Base-by-base conservation (phyloP, 176 grass and related monocot genomes). In the Otatea glauca region DNA sequence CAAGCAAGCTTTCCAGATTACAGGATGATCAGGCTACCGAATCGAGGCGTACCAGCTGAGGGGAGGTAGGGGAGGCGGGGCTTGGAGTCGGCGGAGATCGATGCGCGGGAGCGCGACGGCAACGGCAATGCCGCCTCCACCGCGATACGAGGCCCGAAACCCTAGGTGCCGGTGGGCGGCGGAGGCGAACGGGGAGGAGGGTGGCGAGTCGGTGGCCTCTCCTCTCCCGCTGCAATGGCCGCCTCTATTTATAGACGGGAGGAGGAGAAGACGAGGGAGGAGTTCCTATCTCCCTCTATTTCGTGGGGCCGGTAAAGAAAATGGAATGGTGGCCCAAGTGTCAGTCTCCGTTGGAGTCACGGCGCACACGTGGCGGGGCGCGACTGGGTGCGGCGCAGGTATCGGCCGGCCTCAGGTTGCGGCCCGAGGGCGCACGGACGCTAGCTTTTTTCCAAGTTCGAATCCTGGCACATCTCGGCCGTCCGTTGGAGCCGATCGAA, bases 121-220 rank as follows among this genome's bases (percentile, higher is more conserved):
- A 8, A 43, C 38, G 50, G 64, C 79, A 69, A 82, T 17, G 80
- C 64, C 53, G 32, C 86, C 86, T 83, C 79, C 82, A 80, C 81
- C 81, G 39, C 87, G 49, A 80, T 69, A 61, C 87, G 70, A 58
- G 69, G 81, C 21, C 48, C 54, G 20, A 27, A 49, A 38, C 75
- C 68, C 75, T 77, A 35, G 75, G 29, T 72, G 79, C 77, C 72
- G 73, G 73, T 61, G 37, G 87, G 69, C 69, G 87, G 69, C 60
- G 60, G 75, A 42, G 73, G 86, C 65, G 2, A 37, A 37, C 35
- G 35, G 35, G 35, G 35, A 27, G 41, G 62, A 49, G 29, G 35
- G 70, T 13, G 18, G 85, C 77, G 17, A 81, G 50, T 4, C 59
- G 76, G 35, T 29, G 63, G 58, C 20, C 37, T 20, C 11, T 58